Evolutionary conservation across 352 stramenopile genomes (phyloP).

Genomic region (Paralagenidium karlingii): DNA sequence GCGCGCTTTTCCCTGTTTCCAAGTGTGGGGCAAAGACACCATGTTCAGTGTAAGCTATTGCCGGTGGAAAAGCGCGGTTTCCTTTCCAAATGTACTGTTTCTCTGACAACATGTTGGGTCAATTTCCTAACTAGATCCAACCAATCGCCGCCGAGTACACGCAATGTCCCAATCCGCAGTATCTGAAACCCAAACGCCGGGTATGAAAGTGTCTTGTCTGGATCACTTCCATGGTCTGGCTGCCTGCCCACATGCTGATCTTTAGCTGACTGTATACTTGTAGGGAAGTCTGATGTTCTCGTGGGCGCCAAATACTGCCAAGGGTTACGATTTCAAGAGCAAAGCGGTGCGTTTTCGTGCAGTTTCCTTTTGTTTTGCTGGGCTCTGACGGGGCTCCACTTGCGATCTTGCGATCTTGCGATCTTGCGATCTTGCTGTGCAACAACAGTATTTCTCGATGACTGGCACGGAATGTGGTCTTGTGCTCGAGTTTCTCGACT

Average conservation of each 20-base stretch:
- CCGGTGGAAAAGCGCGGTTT: too few relatives aligned
- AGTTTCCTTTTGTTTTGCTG: neutral
- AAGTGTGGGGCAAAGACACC: neutral
- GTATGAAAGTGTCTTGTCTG: neutral
- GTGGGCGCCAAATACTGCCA: slow-evolving; percentile 59
- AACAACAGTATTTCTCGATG: slow-evolving; percentile 80
- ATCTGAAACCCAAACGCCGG: neutral
- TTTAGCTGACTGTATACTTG: neutral
- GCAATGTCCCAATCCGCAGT: too few relatives aligned
- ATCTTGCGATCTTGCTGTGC: too few relatives aligned
- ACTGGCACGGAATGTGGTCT: slow-evolving; percentile 65
- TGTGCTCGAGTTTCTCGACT: slow-evolving; percentile 64
- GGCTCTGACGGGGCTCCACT: neutral
- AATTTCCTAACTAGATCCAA: too few relatives aligned
- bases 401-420: neutral
- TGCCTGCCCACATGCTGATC: neutral
- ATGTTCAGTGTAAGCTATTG: neutral
- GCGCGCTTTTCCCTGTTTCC: too few relatives aligned
- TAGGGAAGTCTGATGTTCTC: slow-evolving; percentile 76
- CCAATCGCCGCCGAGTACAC: too few relatives aligned
- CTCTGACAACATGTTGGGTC: too few relatives aligned
- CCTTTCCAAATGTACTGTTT: neutral
- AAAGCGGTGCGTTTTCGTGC: slow-evolving; percentile 43
- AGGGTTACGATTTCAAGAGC: slow-evolving; percentile 68
- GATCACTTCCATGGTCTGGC: too few relatives aligned